Evolutionary conservation across 1,139 yeast species (phyloP).

Genomic region (Insectozyma bohioensis): DNA sequence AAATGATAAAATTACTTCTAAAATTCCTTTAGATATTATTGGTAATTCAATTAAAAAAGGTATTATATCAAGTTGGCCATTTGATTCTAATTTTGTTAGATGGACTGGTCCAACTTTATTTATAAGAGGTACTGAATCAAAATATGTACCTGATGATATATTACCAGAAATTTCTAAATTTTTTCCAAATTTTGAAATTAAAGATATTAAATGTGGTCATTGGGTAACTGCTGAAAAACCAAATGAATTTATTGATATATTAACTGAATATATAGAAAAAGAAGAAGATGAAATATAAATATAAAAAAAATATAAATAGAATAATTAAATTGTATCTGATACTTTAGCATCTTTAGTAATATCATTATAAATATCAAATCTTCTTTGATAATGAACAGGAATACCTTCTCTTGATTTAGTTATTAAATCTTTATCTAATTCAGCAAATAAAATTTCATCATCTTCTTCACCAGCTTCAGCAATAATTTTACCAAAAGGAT

Average conservation of each 20-base stretch:
- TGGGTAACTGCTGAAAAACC: constrained; percentile 89
- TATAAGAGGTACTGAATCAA: constrained; percentile 74
- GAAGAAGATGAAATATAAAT: constrained; percentile 44
- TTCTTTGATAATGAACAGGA: constrained; percentile 72
- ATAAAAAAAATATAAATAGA: constrained; percentile 3
- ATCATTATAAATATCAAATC: constrained; percentile 83
- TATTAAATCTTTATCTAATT: constrained; percentile 64
- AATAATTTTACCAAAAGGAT: constrained; percentile 78
- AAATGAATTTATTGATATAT: constrained; percentile 56
- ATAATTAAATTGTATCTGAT: constrained; percentile 23
- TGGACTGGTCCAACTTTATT: constrained; percentile 77
- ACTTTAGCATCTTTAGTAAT: constrained; percentile 50
- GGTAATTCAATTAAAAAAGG: constrained; percentile 63
- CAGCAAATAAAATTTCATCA: constrained; percentile 80
- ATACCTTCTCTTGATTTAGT: constrained; percentile 66
- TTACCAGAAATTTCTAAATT: constrained; percentile 71
- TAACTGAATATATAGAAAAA: constrained; percentile 58
- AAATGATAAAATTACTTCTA: constrained; percentile 36
- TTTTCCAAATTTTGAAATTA: constrained; percentile 75
- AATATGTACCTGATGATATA: constrained; percentile 84
- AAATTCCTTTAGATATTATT: constrained; percentile 71
- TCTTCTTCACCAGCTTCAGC: constrained; percentile 78
- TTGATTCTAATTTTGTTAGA: constrained; percentile 49
- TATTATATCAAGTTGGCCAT: constrained; percentile 77
- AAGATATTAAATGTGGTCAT: constrained; percentile 83